These are phyloP conservation scores for Apiospora phragmitis DNA, from an alignment of 2,329 filamentous ascomycete genomes.

Conservation along the genomic window DNA sequence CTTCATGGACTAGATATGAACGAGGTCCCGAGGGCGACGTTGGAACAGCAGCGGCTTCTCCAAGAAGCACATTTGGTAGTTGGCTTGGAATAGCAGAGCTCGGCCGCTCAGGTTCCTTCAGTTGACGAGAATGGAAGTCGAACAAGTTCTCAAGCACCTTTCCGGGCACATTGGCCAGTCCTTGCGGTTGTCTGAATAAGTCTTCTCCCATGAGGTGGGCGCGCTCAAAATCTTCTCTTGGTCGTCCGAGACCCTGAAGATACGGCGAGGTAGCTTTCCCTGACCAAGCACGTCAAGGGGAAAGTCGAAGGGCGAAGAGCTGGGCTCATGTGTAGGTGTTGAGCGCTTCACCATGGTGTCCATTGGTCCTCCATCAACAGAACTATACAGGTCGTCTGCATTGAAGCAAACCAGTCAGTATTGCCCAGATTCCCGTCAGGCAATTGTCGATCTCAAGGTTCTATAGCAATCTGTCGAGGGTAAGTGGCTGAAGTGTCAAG, in stretches of 20 bases:
- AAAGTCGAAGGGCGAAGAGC: slow-evolving; percentile 13
- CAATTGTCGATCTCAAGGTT: not conserved
- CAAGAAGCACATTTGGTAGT: not conserved
- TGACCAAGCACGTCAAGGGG: slow-evolving; percentile 27
- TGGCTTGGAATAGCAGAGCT: not conserved
- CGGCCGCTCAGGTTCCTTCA: not conserved
- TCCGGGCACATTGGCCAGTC: slow-evolving; percentile 35
- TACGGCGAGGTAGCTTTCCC: slow-evolving; percentile 38
- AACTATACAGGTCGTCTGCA: not conserved
- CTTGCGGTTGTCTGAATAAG: slow-evolving; percentile 19
- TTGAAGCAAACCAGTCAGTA: not conserved
- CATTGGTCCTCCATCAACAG: not conserved
- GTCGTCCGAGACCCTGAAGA: slow-evolving; percentile 46
- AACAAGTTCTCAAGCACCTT: slow-evolving; percentile 27
- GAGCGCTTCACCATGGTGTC: slow-evolving; percentile 6
- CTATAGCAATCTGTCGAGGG: not conserved
- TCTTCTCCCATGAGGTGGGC: slow-evolving; percentile 38
- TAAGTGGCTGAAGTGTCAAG: not conserved
- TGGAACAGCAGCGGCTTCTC: not conserved
- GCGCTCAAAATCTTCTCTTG: slow-evolving; percentile 51
- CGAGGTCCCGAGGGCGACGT: not conserved
- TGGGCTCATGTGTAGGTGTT: not conserved
- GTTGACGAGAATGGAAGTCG: not conserved
- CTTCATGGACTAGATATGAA: not conserved
- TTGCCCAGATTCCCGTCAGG: not conserved